These are phyloP conservation scores for Albizia julibrissin DNA, from an alignment of 306 rosid species.

Conservation along the genomic window DNA sequence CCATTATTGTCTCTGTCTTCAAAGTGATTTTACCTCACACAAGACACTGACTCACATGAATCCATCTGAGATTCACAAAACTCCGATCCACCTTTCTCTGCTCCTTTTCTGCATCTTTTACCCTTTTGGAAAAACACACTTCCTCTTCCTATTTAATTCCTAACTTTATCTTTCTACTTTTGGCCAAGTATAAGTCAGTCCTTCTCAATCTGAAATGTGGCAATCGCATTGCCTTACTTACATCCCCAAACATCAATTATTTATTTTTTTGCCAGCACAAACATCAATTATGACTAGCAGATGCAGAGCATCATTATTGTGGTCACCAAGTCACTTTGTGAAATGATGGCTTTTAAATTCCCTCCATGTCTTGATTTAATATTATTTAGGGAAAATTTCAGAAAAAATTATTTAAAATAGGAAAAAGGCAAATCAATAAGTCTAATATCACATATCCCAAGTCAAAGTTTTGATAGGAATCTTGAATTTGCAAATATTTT, in stretches of 20 bases:
- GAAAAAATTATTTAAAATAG: no score
- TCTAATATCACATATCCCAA: no score
- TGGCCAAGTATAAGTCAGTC: no score
- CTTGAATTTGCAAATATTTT: no score
- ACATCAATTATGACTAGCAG: background rate
- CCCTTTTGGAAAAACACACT: background rate
- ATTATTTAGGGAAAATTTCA: no score
- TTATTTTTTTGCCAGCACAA: background rate
- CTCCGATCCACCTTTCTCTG: background rate
- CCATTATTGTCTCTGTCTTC: background rate
- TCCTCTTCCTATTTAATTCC: background rate
- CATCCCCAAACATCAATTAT: background rate
- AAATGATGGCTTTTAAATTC: conserved; percentile 19
- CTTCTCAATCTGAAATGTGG: no score
- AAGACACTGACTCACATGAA: background rate
- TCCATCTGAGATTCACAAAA: background rate
- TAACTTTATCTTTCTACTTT: background rate
- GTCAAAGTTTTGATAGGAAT: no score
- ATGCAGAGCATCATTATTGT: conserved; percentile 29
- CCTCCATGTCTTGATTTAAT: background rate
- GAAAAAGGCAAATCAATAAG: no score
- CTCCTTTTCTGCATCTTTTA: background rate
- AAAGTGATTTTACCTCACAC: background rate
- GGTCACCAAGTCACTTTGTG: conserved; percentile 10
- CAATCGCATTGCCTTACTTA: no score